phyloP scores from a whole-genome alignment of 768 basidiomycete species.

The Leucosporidium scottii region DNA sequence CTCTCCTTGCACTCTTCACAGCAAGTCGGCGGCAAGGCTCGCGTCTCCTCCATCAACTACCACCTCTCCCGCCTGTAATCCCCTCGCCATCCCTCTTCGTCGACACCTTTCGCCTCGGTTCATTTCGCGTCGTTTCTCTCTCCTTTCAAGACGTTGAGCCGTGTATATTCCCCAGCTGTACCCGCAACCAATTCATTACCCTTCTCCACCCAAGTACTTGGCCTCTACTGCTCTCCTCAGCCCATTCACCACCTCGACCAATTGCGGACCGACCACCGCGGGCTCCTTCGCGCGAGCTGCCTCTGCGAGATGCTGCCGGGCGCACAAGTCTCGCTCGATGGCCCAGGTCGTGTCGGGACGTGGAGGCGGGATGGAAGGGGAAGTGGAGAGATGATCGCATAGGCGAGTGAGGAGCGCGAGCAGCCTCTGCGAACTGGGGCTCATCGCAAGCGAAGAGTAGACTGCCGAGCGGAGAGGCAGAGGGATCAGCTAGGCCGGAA shows the following conservation, averaged over 20 bases:
- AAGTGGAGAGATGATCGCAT: slow-evolving; percentile 1
- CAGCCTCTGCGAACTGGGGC: not conserved
- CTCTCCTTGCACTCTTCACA: not conserved
- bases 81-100: not conserved
- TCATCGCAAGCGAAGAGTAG: not conserved
- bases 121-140: no score
- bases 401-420: slow-evolving; percentile 14
- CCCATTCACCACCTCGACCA: not conserved
- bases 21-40: slow-evolving; percentile 50
- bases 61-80: slow-evolving; percentile 49
- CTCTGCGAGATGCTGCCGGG: no score
- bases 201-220: not conserved
- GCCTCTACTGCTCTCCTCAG: not conserved
- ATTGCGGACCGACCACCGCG: no score
- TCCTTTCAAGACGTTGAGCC: not conserved
- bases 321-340: no score
- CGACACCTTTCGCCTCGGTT: not conserved
- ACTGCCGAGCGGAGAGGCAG: not conserved
- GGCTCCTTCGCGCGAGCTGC: no score
- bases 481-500: not conserved
- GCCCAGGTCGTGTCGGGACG: not conserved
- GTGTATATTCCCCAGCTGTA: no score
- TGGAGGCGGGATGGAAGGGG: not conserved
- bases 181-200: no score
- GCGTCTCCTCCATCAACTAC: slow-evolving; percentile 77